Percentiles rank a stretch among this genome's conserved stretches.
These are phyloP conservation scores for Lasiodiplodia citricola DNA, from an alignment of 2,329 filamentous ascomycete species.

Conservation along the genomic window DNA sequence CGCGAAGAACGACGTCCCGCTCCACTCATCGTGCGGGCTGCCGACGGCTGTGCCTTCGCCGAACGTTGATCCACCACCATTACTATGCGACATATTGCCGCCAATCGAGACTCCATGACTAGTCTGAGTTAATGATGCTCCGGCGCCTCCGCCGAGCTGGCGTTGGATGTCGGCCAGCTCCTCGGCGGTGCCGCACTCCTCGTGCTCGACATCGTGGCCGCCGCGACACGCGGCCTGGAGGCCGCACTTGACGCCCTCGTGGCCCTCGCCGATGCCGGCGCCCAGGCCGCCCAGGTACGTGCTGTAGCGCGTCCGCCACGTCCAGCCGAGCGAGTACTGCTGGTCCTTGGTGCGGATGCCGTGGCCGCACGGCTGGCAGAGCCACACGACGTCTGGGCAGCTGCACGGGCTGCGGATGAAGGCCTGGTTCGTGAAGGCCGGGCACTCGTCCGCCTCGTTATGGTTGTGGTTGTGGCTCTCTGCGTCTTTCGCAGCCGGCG, in stretches of 20 bases:
- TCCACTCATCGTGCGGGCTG: constrained; percentile 41
- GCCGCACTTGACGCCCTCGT: constrained; percentile 86
- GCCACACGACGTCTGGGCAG: constrained; percentile 71
- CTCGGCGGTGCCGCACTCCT: constrained; percentile 67
- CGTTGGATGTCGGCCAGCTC: constrained; percentile 7
- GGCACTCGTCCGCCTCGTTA: constrained; percentile 6
- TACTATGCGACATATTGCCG: not conserved
- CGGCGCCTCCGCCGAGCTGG: not conserved
- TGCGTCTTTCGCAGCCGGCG: constrained; percentile 31
- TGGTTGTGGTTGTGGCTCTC: not conserved
- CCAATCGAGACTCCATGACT: constrained; percentile 5
- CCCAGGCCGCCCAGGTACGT: constrained; percentile 79
- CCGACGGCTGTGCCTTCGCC: constrained; percentile 40
- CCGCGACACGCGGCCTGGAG: constrained; percentile 78
- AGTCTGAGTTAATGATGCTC: not conserved
- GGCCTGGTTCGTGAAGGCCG: constrained; percentile 51
- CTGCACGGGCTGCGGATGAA: constrained; percentile 64
- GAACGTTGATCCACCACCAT: not conserved
- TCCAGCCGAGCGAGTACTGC: constrained; percentile 74
- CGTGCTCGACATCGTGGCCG: constrained; percentile 77
- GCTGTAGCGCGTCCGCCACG: constrained; percentile 85
- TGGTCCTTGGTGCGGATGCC: constrained; percentile 66
- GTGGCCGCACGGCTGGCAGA: constrained; percentile 83
- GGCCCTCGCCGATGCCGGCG: constrained; percentile 85
- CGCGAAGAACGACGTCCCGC: constrained; percentile 74